Conservation (phyloP, 345 rosid species). For the Nephelium lappaceum region DNA sequence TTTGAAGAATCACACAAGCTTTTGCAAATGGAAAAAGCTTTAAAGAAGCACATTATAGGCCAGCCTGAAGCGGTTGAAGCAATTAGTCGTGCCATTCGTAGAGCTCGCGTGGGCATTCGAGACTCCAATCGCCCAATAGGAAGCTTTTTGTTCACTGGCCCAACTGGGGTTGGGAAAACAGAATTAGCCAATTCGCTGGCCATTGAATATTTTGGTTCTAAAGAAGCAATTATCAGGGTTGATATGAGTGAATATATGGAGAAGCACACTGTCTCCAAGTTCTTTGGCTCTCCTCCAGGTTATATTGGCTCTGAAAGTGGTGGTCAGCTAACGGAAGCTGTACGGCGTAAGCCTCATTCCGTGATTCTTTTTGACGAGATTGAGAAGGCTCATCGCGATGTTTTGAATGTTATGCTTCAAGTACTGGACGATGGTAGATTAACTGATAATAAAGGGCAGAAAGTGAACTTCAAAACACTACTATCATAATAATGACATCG, state of each 20-base stretch:
- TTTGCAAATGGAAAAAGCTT: constrained; percentile 36
- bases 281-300: constrained; percentile 69
- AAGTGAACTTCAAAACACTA: constrained; percentile 66
- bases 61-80: constrained; percentile 50
- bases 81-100: constrained; percentile 58
- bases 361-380: constrained; percentile 67
- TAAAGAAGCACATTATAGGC: constrained; percentile 39
- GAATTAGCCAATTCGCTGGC: constrained; percentile 68
- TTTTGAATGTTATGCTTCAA: constrained; percentile 64
- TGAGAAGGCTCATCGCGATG: constrained; percentile 68
- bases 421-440: constrained; percentile 62
- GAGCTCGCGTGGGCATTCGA: constrained; percentile 65
- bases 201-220: constrained; percentile 56
- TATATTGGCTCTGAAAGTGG: constrained; percentile 61
- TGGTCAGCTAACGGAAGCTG: constrained; percentile 67
- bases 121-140: constrained; percentile 68
- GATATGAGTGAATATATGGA: constrained; percentile 83
- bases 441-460: constrained; percentile 63
- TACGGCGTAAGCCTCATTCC: constrained; percentile 54
- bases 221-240: constrained; percentile 63
- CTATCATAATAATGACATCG: constrained; percentile 58
- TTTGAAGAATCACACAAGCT: constrained; percentile 38
- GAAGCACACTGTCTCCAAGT: constrained; percentile 61
- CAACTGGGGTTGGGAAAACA: constrained; percentile 68
- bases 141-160: constrained; percentile 66